These are phyloP conservation scores for Paraphysoderma sedebokerense DNA, from an alignment of 371 early-diverging fungal species.

Conservation along the genomic window DNA sequence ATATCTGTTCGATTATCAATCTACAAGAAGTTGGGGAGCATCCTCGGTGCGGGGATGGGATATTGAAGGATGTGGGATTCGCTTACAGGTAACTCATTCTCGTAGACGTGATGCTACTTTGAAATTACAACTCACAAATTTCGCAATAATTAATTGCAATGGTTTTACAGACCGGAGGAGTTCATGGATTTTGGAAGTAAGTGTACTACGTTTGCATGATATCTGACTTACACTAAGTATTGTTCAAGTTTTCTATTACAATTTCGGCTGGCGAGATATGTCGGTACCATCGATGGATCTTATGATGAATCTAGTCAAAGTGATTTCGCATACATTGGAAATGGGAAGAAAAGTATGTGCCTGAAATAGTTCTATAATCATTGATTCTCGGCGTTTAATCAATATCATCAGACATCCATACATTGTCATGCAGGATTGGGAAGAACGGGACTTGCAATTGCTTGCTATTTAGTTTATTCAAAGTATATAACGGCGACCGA, in stretches of 20 bases:
- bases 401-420: conserved; percentile 17
- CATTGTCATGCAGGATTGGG: conserved; percentile 33
- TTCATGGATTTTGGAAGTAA: too few species aligned
- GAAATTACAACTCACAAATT: too few species aligned
- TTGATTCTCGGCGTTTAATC: too few species aligned
- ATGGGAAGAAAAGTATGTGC: conserved; percentile 10
- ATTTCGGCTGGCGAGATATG: conserved; percentile 25
- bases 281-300: conserved; percentile 14
- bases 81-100: too few species aligned
- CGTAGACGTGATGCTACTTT: too few species aligned
- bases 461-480: conserved; percentile 21
- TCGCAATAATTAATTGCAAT: too few species aligned
- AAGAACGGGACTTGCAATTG: conserved; percentile 24
- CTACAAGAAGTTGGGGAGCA: conserved; percentile 22
- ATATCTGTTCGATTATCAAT: conserved; percentile 18
- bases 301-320: conserved; percentile 20
- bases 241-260: conserved; percentile 15
- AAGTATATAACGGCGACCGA: conserved; percentile 6
- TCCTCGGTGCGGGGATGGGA: conserved; percentile 18
- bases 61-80: conserved; percentile 12
- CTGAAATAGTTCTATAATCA: too few species aligned
- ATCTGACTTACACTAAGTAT: too few species aligned
- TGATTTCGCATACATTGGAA: conserved; percentile 14
- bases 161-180: too few species aligned
- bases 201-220: too few species aligned